Evolutionary conservation across 2,329 filamentous ascomycete species (phyloP), one percentile per base, ranked within the genome.

Genomic region (Penicillium sumatraense): DNA sequence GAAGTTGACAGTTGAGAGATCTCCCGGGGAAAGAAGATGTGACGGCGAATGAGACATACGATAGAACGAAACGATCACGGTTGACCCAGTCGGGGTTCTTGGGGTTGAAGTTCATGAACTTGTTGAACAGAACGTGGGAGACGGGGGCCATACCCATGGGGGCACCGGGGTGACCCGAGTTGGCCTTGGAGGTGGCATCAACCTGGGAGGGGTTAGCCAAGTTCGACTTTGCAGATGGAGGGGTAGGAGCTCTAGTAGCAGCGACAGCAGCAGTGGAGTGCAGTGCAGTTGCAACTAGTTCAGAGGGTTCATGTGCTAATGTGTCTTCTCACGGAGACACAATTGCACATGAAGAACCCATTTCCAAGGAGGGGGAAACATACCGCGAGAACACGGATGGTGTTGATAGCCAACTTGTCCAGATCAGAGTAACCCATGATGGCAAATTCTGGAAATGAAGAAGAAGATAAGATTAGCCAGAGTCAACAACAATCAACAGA

Each of bases 91-190:
- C 84, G 69, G 95, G 91, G 86, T 96, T 97, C 89, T 97, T 96
- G 72, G 95, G 95, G 89, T 98, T 99, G 86, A 97, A 99, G 78
- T 82, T 96, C 91, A 99, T 91, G 85, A 97, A 96, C 80, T 95
- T 96, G 87, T 96, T 96, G 83, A 91, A 99, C 64, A 99, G 87
- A 72, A 98, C 91, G 85, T 98, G 95, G 78, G 95, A 89, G 73
- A 93, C 87, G 61, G 95, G 93, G 73, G 95, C 95, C 91, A 98
- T 85, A 75, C 86, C 88, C 95, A 99, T 99, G 72, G 95, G 95
- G 78, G 95, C 95, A 85, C 95, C 95, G 72, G 95, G 95, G 83
- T 99, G 95, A 76, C 95, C 95, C 65, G 93, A 97, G 86, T 98
- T 98, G 77, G 93, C 91, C 78, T 89, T 84, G 80, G 88, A 88